Evolutionary conservation across 2,329 filamentous ascomycete species (phyloP).

Genomic region (Alternaria burnsii): DNA sequence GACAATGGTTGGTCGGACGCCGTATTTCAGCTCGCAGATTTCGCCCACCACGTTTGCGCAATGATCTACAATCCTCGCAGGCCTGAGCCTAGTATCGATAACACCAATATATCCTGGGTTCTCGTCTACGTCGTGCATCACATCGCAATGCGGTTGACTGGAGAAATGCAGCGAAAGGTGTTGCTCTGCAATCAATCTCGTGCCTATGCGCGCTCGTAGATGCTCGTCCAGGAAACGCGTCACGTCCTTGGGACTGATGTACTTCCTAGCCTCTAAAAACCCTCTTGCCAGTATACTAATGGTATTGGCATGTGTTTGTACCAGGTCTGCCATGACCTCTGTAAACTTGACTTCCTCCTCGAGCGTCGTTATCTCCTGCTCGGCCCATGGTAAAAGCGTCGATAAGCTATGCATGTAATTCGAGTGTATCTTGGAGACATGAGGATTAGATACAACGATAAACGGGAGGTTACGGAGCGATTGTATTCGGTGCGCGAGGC

Average conservation of each 20-base stretch:
- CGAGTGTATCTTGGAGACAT: slow-evolving; percentile 92
- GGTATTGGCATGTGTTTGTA: slow-evolving; percentile 91
- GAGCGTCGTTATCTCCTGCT: slow-evolving; percentile 74
- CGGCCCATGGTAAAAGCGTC: slow-evolving; percentile 84
- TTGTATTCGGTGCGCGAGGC: slow-evolving; percentile 92
- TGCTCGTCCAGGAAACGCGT: slow-evolving; percentile 93
- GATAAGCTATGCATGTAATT: slow-evolving; percentile 95
- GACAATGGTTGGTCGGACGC: slow-evolving; percentile 79
- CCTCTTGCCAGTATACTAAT: slow-evolving; percentile 91
- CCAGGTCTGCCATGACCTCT: slow-evolving; percentile 91
- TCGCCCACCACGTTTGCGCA: slow-evolving; percentile 93
- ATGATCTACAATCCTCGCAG: slow-evolving; percentile 79
- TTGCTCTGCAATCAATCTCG: slow-evolving; percentile 92
- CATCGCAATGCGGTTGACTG: slow-evolving; percentile 74
- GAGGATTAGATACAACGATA: slow-evolving; percentile 97
- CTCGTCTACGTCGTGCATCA: slow-evolving; percentile 55
- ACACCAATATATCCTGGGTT: slow-evolving; percentile 81
- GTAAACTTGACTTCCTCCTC: slow-evolving; percentile 93
- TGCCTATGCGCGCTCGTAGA: slow-evolving; percentile 91
- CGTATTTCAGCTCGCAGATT: slow-evolving; percentile 96
- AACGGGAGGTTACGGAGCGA: slow-evolving; percentile 92
- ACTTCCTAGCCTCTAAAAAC: slow-evolving; percentile 91
- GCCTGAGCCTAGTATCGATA: slow-evolving; percentile 88
- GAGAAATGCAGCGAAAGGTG: slow-evolving; percentile 89
- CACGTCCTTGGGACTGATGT: slow-evolving; percentile 83